Conservation (phyloP, 2,329 filamentous ascomycete genomes). For the Rhynchosporium secalis region DNA sequence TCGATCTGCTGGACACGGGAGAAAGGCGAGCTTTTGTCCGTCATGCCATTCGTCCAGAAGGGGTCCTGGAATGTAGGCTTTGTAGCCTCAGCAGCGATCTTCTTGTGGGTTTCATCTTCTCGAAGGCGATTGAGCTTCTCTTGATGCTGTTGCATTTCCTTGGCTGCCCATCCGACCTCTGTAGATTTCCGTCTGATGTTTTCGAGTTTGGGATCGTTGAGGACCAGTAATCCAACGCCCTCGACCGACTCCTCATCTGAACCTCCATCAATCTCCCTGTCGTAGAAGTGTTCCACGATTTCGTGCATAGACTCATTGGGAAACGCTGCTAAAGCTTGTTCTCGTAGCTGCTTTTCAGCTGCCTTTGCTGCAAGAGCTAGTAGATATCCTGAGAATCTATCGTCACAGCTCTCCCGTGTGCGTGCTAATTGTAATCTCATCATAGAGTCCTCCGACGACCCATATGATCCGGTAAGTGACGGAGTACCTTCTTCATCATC, state of each 20-base stretch:
- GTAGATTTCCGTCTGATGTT: constrained; percentile 34
- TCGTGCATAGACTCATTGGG: constrained; percentile 59
- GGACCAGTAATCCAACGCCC: constrained; percentile 34
- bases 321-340: constrained; percentile 73
- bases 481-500: constrained; percentile 38
- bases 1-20: constrained; percentile 21
- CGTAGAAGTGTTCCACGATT: constrained; percentile 41
- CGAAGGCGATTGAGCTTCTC: constrained; percentile 38
- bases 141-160: constrained; percentile 41
- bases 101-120: constrained; percentile 39
- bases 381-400: constrained; percentile 73
- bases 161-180: constrained; percentile 39
- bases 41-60: constrained; percentile 41
- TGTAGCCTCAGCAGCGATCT: constrained; percentile 39
- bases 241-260: constrained; percentile 40
- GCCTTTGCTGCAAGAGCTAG: constrained; percentile 78
- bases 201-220: constrained; percentile 30
- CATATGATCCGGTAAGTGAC: constrained; percentile 37
- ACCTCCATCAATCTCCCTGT: constrained; percentile 37
- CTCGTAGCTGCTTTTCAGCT: constrained; percentile 76
- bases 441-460: constrained; percentile 39
- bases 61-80: constrained; percentile 38
- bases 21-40: constrained; percentile 29
- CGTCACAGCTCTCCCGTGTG: constrained; percentile 71
- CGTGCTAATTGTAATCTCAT: constrained; percentile 44